Evolutionary conservation across 768 basidiomycete species (phyloP), one percentile per base, ranked within the genome.

Genomic region (Lactarius pseudohatsudake): DNA sequence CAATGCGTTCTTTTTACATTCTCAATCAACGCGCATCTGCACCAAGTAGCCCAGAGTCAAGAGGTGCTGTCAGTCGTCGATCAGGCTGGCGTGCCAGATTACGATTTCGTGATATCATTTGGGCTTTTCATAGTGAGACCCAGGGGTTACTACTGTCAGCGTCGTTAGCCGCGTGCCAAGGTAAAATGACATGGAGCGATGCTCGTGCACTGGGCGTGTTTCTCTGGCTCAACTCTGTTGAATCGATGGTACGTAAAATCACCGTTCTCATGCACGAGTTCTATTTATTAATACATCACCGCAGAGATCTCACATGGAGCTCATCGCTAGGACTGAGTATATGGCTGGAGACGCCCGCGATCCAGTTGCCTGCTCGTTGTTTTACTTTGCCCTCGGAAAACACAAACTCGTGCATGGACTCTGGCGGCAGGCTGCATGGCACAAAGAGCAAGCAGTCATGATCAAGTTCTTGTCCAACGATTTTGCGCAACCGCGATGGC

Each of bases 71-170:
- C 16, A 79, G 79, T n/a, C 78, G 79, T 41, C 78, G 77, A 68
- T 82, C 84, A 47, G 86, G 83, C 34, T 81, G 85, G 71, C 80
- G 92, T 71, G 86, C 89, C 72, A 84, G 93, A n/a, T 81, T 96
- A 57, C 86, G 92, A 26, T 95, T 91, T 76, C 86, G 97, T 40
- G 96, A 99, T 75, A 93, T 98, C 80, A 82, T 98, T 32, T 99
- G 96, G 96, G 96, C 96, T 0, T 96, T 90, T 74, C 91, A 97
- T 72, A 97, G 95, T 73, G 94, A 97, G 76, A 92, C 88, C 72
- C 95, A 99, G 72, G 93, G 91, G 20, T 75, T 98, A 55, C 76
- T 99, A 5, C 75, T 97, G 61, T 79, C 82, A 32, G 86, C 89
- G 4, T 90, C 91, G 2, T 82, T 82, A 18, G 77, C 82, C 4